Conservation (phyloP, 768 basidiomycete species). For the Naganishia kalamii region DNA sequence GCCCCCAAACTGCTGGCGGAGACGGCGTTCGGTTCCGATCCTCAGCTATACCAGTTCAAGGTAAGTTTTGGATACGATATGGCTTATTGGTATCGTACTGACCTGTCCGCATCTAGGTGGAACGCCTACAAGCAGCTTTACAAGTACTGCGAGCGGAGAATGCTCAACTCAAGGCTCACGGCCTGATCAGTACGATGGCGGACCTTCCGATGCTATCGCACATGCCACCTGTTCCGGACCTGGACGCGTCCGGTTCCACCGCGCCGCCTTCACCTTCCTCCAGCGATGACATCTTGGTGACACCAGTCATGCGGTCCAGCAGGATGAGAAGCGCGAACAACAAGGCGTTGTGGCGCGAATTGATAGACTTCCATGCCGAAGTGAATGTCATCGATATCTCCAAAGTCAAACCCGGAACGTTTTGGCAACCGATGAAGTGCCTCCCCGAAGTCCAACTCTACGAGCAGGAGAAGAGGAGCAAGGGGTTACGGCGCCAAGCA, state of each 20-base stretch:
- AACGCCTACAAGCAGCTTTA: constrained; percentile 81
- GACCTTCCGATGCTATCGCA: constrained; percentile 59
- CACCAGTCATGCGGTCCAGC: constrained; percentile 48
- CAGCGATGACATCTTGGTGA: constrained; percentile 24
- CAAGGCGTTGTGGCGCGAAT: constrained; percentile 79
- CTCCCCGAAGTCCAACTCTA: constrained; percentile 73
- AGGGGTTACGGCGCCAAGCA: constrained; percentile 63
- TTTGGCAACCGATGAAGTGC: constrained; percentile 75
- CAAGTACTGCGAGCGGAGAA: constrained; percentile 92
- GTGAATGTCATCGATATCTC: constrained; percentile 80
- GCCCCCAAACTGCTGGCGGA: background rate
- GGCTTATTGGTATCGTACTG: no score
- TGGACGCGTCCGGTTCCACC: constrained; percentile 57
- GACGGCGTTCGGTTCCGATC: background rate
- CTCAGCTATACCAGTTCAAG: background rate
- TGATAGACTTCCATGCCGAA: constrained; percentile 74
- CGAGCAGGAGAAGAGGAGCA: constrained; percentile 70
- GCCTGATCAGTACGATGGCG: constrained; percentile 75
- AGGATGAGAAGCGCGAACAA: constrained; percentile 63
- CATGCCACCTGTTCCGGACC: constrained; percentile 39
- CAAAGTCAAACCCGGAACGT: constrained; percentile 54
- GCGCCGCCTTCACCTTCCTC: constrained; percentile 53
- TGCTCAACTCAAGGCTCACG: constrained; percentile 84
- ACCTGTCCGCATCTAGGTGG: constrained; percentile 54
- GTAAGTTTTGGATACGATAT: background rate